Base-by-base conservation (phyloP, 2,329 filamentous ascomycete genomes). In the Fusarium abutilonis region DNA sequence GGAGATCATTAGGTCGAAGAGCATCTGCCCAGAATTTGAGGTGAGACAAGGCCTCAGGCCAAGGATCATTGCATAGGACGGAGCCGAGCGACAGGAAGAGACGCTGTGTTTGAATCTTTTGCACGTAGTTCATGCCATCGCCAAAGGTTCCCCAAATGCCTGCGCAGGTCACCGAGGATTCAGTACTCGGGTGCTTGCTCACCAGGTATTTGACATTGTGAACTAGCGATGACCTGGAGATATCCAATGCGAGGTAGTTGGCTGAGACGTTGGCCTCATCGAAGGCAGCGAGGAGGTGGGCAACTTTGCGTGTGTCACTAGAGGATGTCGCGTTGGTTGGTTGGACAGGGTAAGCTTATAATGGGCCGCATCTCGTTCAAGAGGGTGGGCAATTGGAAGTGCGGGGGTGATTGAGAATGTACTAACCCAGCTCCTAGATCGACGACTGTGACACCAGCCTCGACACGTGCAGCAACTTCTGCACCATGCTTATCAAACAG, bases 391-490 rank as follows among this genome's bases (percentile, higher is more conserved):
- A 44, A 15, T 9, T 38, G 15, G 35, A 46, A 59, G 45, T 55
- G 57, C 46, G 57, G 62, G 58, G 63, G 45, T 17, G 44, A 48
- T n/a, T 28, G 44, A 58, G 46, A 31, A 47, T 49, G 17, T 38
- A 74, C 77, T 73, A 66, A 79, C 77, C 77, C 77, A 15, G 77
- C 77, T 58, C 77, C 77, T 26, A 79, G 72, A 56, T 79, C 77
- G 51, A 79, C 64, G 58, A 79, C 70, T 36, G 74, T 75, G 34
- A 75, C 70, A 11, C 72, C 72, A 10, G 68, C 56, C 17, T 70
- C 53, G 26, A 76, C 56, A 11, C 63, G 66, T 15, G 50, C 50
- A n/a, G 73, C 74, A 52, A 79, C 72, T 3, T 76, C 72, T n/a
- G 59, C 47, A 7, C 76, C 76, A 60, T 78, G 68, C 44, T 63